A percentile compares a stretch with the other conserved stretches of the same genome.
phyloP scores from a whole-genome alignment of 2,329 filamentous ascomycete species.

The Apiospora hydei region DNA sequence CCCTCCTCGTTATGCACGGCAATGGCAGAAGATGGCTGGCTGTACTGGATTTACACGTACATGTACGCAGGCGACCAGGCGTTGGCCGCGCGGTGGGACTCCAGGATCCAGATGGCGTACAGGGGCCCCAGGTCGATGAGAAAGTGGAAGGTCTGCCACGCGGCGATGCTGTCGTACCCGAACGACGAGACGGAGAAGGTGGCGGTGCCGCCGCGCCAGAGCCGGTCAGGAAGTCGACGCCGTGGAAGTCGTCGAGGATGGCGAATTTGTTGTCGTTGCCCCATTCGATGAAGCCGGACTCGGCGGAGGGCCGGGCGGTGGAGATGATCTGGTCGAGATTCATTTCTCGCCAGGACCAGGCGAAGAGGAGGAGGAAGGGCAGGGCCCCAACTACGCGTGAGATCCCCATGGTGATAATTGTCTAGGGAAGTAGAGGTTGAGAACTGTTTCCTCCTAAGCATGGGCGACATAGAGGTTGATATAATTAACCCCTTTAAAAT shows the following conservation, averaged over 20 bases:
- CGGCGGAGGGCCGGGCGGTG: too few relatives aligned
- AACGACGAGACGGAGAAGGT: slow-evolving; percentile 33
- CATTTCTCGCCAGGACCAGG: not conserved
- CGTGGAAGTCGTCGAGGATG: slow-evolving; percentile 32
- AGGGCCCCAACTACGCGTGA: not conserved
- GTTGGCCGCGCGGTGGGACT: slow-evolving; percentile 31
- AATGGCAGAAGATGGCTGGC: slow-evolving; percentile 26
- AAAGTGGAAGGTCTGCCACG: slow-evolving; percentile 37
- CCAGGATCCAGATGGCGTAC: slow-evolving; percentile 36
- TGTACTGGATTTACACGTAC: slow-evolving; percentile 28
- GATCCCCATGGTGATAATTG: too few relatives aligned
- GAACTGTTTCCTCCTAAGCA: too few relatives aligned
- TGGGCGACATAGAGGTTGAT: too few relatives aligned
- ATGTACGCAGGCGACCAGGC: slow-evolving; percentile 32
- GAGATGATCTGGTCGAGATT: too few relatives aligned
- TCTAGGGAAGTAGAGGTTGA: too few relatives aligned
- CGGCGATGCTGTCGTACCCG: slow-evolving; percentile 31
- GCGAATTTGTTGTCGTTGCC: slow-evolving; percentile 29
- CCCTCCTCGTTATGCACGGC: not conserved
- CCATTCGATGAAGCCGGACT: too few relatives aligned
- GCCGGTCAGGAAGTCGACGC: slow-evolving; percentile 28
- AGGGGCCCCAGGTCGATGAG: slow-evolving; percentile 35
- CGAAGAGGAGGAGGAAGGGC: not conserved
- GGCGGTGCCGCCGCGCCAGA: slow-evolving; percentile 31
- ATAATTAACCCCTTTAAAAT: too few relatives aligned